These are phyloP conservation scores for Gossypium sturtianum DNA, from an alignment of 345 rosid species.

Conservation along the genomic window DNA sequence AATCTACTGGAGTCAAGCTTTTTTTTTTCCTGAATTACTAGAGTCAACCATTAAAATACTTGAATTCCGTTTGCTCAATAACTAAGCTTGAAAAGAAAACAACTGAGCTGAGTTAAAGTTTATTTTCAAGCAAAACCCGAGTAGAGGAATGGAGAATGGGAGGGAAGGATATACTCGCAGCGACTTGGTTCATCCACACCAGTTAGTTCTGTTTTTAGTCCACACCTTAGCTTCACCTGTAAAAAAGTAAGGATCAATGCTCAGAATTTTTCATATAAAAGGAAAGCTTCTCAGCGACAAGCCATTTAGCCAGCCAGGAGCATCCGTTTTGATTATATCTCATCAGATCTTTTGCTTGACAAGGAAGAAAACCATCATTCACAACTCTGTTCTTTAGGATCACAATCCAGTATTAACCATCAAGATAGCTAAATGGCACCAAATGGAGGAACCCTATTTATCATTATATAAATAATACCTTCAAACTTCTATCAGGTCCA, in stretches of 20 bases:
- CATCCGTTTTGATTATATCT: not conserved
- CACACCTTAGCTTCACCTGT: constrained; percentile 39
- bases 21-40: not conserved
- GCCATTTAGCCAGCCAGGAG: not conserved
- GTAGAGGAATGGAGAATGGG: not conserved
- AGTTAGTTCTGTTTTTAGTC: constrained; percentile 30
- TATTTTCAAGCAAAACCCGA: not conserved
- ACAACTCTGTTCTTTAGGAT: not conserved
- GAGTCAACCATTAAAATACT: not conserved
- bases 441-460: not conserved
- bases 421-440: not conserved
- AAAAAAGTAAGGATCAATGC: not conserved
- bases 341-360: not conserved
- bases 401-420: not conserved
- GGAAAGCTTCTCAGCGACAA: not conserved
- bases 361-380: not conserved
- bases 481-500: constrained; percentile 39
- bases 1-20: not conserved
- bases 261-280: not conserved
- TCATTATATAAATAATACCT: constrained; percentile 17
- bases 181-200: constrained; percentile 41
- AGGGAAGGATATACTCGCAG: constrained; percentile 29
- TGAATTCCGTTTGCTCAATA: not conserved
- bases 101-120: not conserved
- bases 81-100: not conserved